Evolutionary conservation across 202 grass and related monocot species (phyloP).

Genomic region (Carex arenaria): DNA sequence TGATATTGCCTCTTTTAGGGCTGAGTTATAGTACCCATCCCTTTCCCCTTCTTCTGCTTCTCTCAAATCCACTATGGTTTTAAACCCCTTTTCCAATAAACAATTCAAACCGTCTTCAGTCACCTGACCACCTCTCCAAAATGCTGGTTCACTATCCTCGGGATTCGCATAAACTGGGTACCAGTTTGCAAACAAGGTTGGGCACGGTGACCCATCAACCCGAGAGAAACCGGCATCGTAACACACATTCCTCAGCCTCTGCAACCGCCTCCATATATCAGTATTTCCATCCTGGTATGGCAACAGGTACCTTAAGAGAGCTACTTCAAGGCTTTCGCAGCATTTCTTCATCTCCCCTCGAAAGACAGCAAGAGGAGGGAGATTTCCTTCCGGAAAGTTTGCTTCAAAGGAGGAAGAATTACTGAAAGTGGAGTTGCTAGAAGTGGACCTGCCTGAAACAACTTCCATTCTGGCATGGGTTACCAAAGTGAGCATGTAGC

Average conservation of each 20-base stretch:
- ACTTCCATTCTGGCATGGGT: slow-evolving; percentile 65
- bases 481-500: slow-evolving; percentile 83
- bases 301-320: slow-evolving; percentile 55
- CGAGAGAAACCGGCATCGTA: slow-evolving; percentile 89
- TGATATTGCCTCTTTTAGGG: slow-evolving; percentile 61
- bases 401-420: slow-evolving; percentile 41
- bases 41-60: slow-evolving; percentile 67
- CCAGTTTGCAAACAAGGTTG: slow-evolving; percentile 93
- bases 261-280: slow-evolving; percentile 67
- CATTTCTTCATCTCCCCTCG: slow-evolving; percentile 92
- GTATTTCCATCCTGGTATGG: slow-evolving; percentile 36
- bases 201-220: slow-evolving; percentile 61
- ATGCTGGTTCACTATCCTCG: slow-evolving; percentile 77
- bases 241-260: slow-evolving; percentile 84
- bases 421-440: slow-evolving; percentile 20
- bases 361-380: slow-evolving; percentile 74
- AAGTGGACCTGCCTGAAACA: slow-evolving; percentile 52
- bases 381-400: slow-evolving; percentile 46
- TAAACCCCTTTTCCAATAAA: slow-evolving; percentile 70
- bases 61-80: slow-evolving; percentile 84
- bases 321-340: slow-evolving; percentile 87
- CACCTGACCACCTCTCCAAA: slow-evolving; percentile 95
- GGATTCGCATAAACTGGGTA: slow-evolving; percentile 49
- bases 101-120: slow-evolving; percentile 75
- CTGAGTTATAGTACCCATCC: slow-evolving; percentile 61